Percentiles rank a stretch among this genome's conserved stretches.
Conservation (phyloP, 208 protist species). For the Novymonas esmeraldas region DNA sequence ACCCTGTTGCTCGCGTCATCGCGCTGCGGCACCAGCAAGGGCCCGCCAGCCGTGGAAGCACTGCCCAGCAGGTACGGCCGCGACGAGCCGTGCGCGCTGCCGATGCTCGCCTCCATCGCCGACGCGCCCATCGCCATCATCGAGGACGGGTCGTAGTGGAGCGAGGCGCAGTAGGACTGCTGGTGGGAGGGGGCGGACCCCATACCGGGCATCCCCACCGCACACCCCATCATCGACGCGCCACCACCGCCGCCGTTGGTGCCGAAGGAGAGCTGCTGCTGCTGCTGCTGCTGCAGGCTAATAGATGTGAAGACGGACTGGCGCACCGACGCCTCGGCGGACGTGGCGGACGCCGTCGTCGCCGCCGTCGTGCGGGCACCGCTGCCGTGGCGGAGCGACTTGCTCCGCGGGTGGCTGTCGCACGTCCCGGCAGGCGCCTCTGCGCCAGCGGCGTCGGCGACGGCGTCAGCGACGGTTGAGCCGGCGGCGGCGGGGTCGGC, state of each 20-base stretch:
- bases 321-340: background rate
- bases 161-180: conserved; percentile 6
- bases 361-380: background rate
- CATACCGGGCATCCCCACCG: background rate
- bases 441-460: too few relatives aligned
- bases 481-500: conserved; percentile 12
- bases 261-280: conserved; percentile 13
- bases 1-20: background rate
- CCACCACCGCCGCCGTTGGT: background rate
- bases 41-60: conserved; percentile 1
- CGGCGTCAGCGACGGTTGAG: conserved; percentile 14
- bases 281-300: conserved; percentile 30
- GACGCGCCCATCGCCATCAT: background rate
- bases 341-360: too few relatives aligned
- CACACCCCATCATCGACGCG: background rate
- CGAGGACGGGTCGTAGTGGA: background rate
- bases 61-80: background rate
- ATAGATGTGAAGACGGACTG: conserved; percentile 35
- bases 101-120: background rate
- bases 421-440: too few relatives aligned
- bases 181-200: conserved; percentile 5
- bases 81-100: conserved; percentile 9
- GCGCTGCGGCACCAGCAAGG: conserved; percentile 28
- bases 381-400: too few relatives aligned
- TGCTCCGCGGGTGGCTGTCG: too few relatives aligned